Conservation (phyloP, 805 yeast genomes). For the Clavispora phyllophila region DNA sequence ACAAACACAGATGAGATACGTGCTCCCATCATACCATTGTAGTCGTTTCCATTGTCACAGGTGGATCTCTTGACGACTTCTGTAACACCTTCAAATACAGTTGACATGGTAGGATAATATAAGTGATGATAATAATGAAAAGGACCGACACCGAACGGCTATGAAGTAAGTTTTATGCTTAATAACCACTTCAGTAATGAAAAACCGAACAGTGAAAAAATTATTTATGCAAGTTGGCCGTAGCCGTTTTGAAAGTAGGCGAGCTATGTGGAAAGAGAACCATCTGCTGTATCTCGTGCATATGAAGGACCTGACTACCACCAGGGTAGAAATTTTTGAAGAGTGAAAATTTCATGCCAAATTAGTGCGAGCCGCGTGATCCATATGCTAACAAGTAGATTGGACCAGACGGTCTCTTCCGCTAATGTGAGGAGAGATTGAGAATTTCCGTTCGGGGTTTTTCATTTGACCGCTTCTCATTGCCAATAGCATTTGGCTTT, state of each 20-base stretch:
- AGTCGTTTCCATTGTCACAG: conserved; percentile 41
- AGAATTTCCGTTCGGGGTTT: no score
- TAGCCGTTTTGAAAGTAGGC: not conserved
- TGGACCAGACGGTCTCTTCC: no score
- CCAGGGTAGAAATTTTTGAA: not conserved
- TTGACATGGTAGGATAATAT: not conserved
- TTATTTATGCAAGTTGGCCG: not conserved
- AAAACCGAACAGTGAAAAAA: not conserved
- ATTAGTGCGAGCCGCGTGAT: not conserved
- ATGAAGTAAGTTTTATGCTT: not conserved
- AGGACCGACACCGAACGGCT: no score
- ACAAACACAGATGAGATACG: conserved; percentile 65
- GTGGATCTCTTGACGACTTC: conserved; percentile 21
- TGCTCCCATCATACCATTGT: conserved; percentile 41
- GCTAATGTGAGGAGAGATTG: no score
- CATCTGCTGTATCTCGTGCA: not conserved
- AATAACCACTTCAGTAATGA: not conserved
- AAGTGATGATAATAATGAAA: not conserved
- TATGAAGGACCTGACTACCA: not conserved
- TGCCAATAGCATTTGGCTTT: no score
- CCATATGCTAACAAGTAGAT: no score
- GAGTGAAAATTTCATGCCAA: not conserved
- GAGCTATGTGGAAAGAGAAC: not conserved
- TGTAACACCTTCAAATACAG: not conserved
- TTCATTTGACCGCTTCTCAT: no score